Evolutionary conservation across 2,329 filamentous ascomycete species (phyloP), one percentile per base, ranked within the genome.

Genomic region (Ophiocordyceps sinensis): DNA sequence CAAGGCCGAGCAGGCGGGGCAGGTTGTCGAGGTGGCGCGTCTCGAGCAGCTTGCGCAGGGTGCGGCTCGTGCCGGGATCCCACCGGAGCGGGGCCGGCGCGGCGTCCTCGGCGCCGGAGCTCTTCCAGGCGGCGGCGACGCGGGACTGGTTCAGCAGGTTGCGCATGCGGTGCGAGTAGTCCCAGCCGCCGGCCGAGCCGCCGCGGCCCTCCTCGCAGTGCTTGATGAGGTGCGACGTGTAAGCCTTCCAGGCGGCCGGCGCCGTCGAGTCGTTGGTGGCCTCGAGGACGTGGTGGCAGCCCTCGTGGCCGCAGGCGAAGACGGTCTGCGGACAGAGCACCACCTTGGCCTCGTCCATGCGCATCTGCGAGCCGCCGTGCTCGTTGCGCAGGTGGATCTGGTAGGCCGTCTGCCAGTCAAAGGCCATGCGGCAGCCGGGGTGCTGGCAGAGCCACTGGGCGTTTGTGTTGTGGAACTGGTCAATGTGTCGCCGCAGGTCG

Each of bases 381-480:
- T 54, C 59, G 23, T 60, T 57, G 47, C 68, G 69, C 36, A 68
- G 52, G 45, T 70, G 67, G 5, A 59, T 60, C 47, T 67, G 65
- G 54, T 68, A 68, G 14, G 64, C 66, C 17, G 60, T 64, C 47
- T 66, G 62, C 62, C 64, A 68, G 51, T 70, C 67, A 46, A 67
- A 69, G 7, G 64, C 59, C 57, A 62, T 61, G 32, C 53, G 52
- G 47, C 67, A 70, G 19, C 60, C 63, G 1, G 58, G 59, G 39
- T 67, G 60, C 5, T 62, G 58, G 44, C 67, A 70, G 38, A 59
- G 57, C 64, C 64, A 70, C 43, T 67, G 62, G 4, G 64, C 61
- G 42, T 70, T 63, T 42, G 59, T 64, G 44, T 65, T 63, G 48
- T 70, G 67, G 40, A 67, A 68, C 44, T 67, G 61, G 41, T 67